Evolutionary conservation across 2,329 filamentous ascomycete genomes (phyloP).

Genomic region (Chaetomium sp.): DNA sequence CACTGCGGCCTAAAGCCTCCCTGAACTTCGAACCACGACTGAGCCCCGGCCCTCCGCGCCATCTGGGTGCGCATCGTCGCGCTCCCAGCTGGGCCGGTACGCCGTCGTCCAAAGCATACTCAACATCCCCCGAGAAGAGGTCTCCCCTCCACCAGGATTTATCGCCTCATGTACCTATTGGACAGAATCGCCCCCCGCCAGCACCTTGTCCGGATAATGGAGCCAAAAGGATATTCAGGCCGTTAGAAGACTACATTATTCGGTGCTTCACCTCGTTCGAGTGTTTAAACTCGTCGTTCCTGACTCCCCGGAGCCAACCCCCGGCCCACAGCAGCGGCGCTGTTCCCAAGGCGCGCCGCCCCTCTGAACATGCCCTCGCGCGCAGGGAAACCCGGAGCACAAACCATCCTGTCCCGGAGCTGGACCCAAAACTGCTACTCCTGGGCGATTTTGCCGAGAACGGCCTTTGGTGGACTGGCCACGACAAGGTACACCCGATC

Average conservation of each 20-base stretch:
- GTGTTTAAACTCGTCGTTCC: slow-evolving; percentile 72
- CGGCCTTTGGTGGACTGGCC: slow-evolving; percentile 73
- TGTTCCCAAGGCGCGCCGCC: slow-evolving; percentile 13
- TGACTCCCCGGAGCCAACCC: slow-evolving; percentile 36
- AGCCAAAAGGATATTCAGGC: slow-evolving; percentile 61
- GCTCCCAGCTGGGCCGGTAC: slow-evolving; percentile 24
- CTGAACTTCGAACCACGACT: slow-evolving; percentile 4
- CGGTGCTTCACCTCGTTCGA: slow-evolving; percentile 62
- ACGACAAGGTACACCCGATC: slow-evolving; percentile 33
- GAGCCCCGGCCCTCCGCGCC: not conserved
- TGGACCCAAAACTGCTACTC: slow-evolving; percentile 69
- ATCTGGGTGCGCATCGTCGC: slow-evolving; percentile 19
- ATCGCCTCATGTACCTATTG: slow-evolving; percentile 8
- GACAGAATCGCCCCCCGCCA: slow-evolving; percentile 8
- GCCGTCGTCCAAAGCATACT: slow-evolving; percentile 34
- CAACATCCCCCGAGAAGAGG: slow-evolving; percentile 38
- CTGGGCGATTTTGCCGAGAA: slow-evolving; percentile 75
- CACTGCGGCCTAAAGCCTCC: slow-evolving; percentile 6
- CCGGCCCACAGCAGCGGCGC: slow-evolving; percentile 19
- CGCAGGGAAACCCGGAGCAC: slow-evolving; percentile 31
- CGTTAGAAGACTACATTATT: slow-evolving; percentile 71
- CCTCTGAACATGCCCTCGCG: slow-evolving; percentile 24
- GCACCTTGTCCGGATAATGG: slow-evolving; percentile 26
- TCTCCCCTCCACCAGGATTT: slow-evolving; percentile 10
- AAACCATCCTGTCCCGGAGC: slow-evolving; percentile 46